These are phyloP conservation scores for Rhododendron henanense DNA, from an alignment of 148 eudicot genomes.

Conservation along the genomic window DNA sequence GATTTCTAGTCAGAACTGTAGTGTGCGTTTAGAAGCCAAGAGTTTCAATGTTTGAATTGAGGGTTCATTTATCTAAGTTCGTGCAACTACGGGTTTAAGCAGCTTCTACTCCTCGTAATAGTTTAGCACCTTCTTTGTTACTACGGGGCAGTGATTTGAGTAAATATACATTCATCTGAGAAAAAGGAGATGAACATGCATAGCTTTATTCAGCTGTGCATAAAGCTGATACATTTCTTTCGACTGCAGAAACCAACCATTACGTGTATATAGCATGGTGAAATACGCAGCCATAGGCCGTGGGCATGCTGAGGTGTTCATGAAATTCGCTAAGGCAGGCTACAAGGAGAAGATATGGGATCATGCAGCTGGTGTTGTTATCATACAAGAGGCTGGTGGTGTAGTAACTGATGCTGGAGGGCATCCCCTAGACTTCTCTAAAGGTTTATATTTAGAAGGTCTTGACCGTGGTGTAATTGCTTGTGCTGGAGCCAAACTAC, in stretches of 20 bases:
- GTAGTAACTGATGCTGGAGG: conserved; percentile 52
- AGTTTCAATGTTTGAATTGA: not conserved
- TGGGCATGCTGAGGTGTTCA: conserved; percentile 51
- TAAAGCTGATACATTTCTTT: conserved; percentile 2
- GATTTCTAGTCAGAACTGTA: not conserved
- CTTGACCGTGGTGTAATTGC: conserved; percentile 48
- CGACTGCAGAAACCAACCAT: conserved; percentile 42
- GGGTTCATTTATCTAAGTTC: not conserved
- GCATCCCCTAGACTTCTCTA: conserved; percentile 31
- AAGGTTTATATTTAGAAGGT: conserved; percentile 42
- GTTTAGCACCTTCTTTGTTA: not conserved
- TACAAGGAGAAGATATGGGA: conserved; percentile 57
- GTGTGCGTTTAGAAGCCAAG: not conserved
- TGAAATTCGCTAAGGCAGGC: conserved; percentile 53
- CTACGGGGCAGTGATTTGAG: not conserved
- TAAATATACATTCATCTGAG: not conserved
- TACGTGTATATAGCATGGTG: conserved; percentile 49
- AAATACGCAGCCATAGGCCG: conserved; percentile 50
- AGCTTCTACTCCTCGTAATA: not conserved
- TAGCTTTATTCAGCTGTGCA: not conserved
- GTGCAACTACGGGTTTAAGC: not conserved
- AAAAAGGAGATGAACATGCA: not conserved
- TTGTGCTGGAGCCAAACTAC: conserved; percentile 37
- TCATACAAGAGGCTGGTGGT: conserved; percentile 49
- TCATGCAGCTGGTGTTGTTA: conserved; percentile 48